A percentile compares a stretch with the other conserved stretches of the same genome.
Conservation (phyloP, 2,329 filamentous ascomycete genomes). For the Apiospora hydei region DNA sequence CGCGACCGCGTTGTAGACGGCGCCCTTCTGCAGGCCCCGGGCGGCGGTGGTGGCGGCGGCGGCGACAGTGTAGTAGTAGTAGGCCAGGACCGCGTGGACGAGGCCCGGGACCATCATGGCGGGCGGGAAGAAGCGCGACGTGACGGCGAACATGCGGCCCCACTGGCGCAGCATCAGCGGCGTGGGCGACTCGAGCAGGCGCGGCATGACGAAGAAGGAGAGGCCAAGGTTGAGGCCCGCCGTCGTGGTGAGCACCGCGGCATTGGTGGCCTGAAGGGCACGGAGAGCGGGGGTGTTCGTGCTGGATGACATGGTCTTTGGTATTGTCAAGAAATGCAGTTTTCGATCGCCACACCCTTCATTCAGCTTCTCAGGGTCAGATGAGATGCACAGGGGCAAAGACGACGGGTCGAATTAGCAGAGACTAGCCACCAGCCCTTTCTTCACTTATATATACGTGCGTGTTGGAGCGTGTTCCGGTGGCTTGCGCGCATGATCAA, state of each 20-base stretch:
- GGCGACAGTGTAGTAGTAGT: slow-evolving; percentile 27
- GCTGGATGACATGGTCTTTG: neutral
- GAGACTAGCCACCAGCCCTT: neutral
- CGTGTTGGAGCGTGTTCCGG: neutral
- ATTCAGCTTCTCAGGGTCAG: neutral
- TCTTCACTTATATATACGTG: neutral
- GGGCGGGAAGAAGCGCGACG: slow-evolving; percentile 48
- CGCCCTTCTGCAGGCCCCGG: slow-evolving; percentile 31
- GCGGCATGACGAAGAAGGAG: slow-evolving; percentile 56
- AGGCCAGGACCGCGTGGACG: slow-evolving; percentile 56
- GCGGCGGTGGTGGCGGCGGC: neutral
- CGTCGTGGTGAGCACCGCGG: slow-evolving; percentile 57
- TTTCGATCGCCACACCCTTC: neutral
- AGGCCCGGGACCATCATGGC: slow-evolving; percentile 49
- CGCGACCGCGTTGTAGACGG: slow-evolving; percentile 52
- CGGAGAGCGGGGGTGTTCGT: slow-evolving; percentile 42
- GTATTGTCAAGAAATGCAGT: too few species aligned
- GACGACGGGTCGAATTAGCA: neutral
- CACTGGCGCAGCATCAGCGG: slow-evolving; percentile 64
- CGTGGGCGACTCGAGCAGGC: slow-evolving; percentile 62
- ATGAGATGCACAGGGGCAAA: neutral
- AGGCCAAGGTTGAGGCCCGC: slow-evolving; percentile 47
- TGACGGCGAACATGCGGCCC: slow-evolving; percentile 50
- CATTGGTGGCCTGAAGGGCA: slow-evolving; percentile 56
- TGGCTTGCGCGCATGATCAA: slow-evolving; percentile 3